Evolutionary conservation across 345 rosid genomes (phyloP).

Genomic region (Murraya paniculata): DNA sequence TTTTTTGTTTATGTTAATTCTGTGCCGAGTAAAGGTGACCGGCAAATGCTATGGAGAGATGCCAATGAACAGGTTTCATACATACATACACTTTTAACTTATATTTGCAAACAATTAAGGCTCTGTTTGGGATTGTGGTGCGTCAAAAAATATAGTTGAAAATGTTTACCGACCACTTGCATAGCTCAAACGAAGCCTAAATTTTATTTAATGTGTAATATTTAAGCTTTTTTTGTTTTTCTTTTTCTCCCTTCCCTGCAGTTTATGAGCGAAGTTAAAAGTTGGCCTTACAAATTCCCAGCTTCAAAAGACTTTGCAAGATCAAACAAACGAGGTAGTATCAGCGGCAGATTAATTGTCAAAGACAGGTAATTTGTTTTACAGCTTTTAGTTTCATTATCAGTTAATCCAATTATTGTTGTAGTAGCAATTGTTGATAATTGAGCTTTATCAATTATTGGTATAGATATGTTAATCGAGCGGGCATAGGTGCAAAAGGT

Average conservation of each 20-base stretch:
- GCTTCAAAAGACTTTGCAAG: constrained; percentile 79
- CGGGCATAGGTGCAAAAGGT: constrained; percentile 39
- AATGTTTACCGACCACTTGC: too few species aligned
- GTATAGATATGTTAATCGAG: constrained; percentile 26
- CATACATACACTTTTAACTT: too few species aligned
- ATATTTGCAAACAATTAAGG: not conserved
- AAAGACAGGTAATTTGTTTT: constrained; percentile 47
- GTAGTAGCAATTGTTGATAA: not conserved
- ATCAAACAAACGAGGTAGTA: constrained; percentile 64
- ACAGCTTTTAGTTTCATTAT: not conserved
- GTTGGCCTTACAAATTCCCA: constrained; percentile 89
- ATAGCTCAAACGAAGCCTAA: constrained; percentile 1
- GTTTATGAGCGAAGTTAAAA: constrained; percentile 44
- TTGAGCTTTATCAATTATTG: not conserved
- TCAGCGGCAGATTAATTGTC: constrained; percentile 64
- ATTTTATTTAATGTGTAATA: not conserved
- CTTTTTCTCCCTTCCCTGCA: not conserved
- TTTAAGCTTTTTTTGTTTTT: too few species aligned
- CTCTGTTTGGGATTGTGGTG: not conserved
- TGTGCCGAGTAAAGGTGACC: constrained; percentile 44
- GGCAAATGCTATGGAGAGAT: constrained; percentile 77
- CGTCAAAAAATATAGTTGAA: too few species aligned
- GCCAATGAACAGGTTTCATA: constrained; percentile 68
- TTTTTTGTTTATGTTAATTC: constrained; percentile 76
- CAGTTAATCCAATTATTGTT: not conserved